Evolutionary conservation across 2,329 filamentous ascomycete genomes (phyloP).

Genomic region (Aspergillus eucalypticola): DNA sequence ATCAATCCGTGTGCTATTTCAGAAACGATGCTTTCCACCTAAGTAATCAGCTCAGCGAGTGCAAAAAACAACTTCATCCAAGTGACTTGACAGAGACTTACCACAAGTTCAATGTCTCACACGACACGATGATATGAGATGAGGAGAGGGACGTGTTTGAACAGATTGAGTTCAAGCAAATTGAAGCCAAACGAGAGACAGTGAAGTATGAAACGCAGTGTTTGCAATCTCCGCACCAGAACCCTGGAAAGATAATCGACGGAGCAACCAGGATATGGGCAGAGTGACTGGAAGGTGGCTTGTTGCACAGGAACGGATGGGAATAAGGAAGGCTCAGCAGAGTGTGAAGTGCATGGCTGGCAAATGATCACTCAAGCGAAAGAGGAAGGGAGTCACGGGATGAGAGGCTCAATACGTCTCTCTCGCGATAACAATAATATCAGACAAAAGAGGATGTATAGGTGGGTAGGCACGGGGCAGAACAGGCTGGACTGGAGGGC

Average conservation of each 20-base stretch:
- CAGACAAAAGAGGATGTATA: conserved; percentile 11
- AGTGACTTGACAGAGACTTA: background rate
- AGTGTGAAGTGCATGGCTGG: conserved; percentile 6
- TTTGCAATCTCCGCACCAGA: background rate
- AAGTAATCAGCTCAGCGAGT: background rate
- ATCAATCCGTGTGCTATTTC: background rate
- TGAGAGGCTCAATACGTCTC: background rate
- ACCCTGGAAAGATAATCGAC: background rate
- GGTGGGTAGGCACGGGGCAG: conserved; percentile 7
- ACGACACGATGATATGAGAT: background rate
- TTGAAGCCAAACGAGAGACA: background rate
- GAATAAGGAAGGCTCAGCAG: conserved; percentile 8
- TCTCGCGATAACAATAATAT: background rate
- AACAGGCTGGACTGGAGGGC: background rate
- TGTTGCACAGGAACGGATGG: conserved; percentile 5
- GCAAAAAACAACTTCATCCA: background rate
- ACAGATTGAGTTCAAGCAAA: too few species aligned
- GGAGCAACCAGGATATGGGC: background rate
- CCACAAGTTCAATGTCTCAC: background rate
- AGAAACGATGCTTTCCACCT: background rate
- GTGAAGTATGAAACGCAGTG: background rate
- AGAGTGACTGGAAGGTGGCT: background rate
- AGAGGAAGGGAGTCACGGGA: background rate
- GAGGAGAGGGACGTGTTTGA: background rate
- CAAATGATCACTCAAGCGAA: background rate